Evolutionary conservation across 1,139 yeast genomes (phyloP), one percentile per base, ranked within the genome.

Genomic region (Pichia sorboxylosa): DNA sequence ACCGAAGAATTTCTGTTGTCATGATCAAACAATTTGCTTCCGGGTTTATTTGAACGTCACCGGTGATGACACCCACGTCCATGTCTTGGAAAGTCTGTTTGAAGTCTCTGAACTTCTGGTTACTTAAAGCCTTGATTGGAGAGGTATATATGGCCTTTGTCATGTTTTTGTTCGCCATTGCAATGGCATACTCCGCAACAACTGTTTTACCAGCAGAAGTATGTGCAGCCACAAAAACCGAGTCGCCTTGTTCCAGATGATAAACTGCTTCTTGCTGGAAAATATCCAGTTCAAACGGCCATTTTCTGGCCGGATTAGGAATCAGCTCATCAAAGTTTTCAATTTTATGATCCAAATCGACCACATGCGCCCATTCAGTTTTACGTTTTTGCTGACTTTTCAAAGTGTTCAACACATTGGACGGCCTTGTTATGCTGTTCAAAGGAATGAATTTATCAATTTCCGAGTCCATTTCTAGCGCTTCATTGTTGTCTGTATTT

Each of bases 181-280:
- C 95, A 59, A 87, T 87, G 27, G 97, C 96, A 51, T 87, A 90
- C 52, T 87, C 98, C 0, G 98, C 98, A 28, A 87, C 97, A 30
- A 90, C 98, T 0, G 98, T 87, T 54, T 87, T 87, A 60, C 98
- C 98, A 6, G 97, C 97, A 20, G 97, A 87, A 0, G 98, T 87
- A 52, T 90, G 99, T 0, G 99, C 99, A 17, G 97, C 87, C 3
- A 90, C 97, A 47, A 90, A 68, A 8, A 90, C 99, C n/a, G 94
- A 80, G 54, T 90, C 97, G 42, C 81, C 76, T 49, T 95, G 71
- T 53, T 90, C 97, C 41, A 90, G 80, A 57, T 95, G 90, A 26
- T 93, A 84, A 36, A 90, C 77, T 8, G 98, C 85, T 25, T 94
- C 90, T 43, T 90, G 93, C 58, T 90, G 99, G 64, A 90, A 90